Evolutionary conservation across 495 filamentous ascomycete genomes (phyloP).

Genomic region (Tetracladium setigerum): DNA sequence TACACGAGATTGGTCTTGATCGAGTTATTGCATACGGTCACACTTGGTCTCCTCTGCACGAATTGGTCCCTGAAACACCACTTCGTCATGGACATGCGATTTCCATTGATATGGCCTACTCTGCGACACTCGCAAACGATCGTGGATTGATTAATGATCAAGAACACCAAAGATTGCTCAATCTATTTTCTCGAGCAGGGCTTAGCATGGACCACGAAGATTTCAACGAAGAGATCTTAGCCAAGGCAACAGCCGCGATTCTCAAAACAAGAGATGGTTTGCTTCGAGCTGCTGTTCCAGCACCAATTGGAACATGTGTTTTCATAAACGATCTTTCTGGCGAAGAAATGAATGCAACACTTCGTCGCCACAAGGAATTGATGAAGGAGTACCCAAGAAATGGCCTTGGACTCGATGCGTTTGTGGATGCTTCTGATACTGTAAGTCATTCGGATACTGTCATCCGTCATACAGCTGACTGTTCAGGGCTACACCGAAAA

Average conservation of each 20-base stretch:
- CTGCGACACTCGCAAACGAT: slow-evolving; percentile 49
- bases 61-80: slow-evolving; percentile 50
- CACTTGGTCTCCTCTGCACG: slow-evolving; percentile 59
- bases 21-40: slow-evolving; percentile 62
- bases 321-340: slow-evolving; percentile 50
- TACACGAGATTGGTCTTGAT: slow-evolving; percentile 56
- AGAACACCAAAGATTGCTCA: slow-evolving; percentile 47
- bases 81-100: slow-evolving; percentile 60
- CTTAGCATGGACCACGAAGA: slow-evolving; percentile 52
- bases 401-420: slow-evolving; percentile 52
- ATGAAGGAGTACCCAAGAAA: slow-evolving; percentile 45
- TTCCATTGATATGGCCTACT: slow-evolving; percentile 61
- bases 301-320: slow-evolving; percentile 44
- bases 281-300: slow-evolving; percentile 50
- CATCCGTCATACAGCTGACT: slow-evolving; percentile 7
- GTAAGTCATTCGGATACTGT: slow-evolving; percentile 24
- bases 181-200: slow-evolving; percentile 52
- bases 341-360: slow-evolving; percentile 42
- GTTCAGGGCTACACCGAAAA: slow-evolving; percentile 34
- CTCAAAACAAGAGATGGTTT: slow-evolving; percentile 55
- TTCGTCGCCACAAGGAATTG: slow-evolving; percentile 45
- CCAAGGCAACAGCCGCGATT: slow-evolving; percentile 51
- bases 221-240: slow-evolving; percentile 50
- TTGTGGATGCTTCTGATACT: slow-evolving; percentile 53
- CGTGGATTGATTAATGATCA: slow-evolving; percentile 40